Evolutionary conservation across 495 filamentous ascomycete genomes (phyloP), one percentile per base, ranked within the genome.

Genomic region (Podospora conica): DNA sequence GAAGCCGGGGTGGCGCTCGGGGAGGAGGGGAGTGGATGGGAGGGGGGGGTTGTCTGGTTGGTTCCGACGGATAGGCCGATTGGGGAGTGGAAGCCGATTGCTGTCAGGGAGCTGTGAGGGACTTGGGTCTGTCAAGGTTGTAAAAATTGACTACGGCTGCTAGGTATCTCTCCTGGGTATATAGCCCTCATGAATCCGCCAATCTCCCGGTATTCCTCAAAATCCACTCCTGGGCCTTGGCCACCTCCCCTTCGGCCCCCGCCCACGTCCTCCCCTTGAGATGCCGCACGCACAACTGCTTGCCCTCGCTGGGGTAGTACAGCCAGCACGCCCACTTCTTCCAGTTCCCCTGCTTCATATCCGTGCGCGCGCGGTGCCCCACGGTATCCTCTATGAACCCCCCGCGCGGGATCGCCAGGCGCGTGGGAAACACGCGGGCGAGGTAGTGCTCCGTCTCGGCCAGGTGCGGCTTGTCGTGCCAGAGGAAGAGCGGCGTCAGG

Each of bases 401-500:
- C 20, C 80, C 80, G 18, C 80, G 69, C 12, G 71, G 66, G 27
- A 82, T 73, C 10, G 78, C 73, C 29, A 76, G 65, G 27, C 80
- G 76, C 28, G 56, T 75, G 15, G 79, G 74, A 63, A 81, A 82
- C 40, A 82, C 70, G 1, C 72, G 77, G 15, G 69, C 64, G 2
- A 81, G 72, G 63, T 82, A 82, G 63, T 82, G 80, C 15, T 68
- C 67, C 58, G 75, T 80, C 22, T 74, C 74, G 15, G 78, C 80
- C 0, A 82, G 28, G 64, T 82, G 80, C 12, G 80, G 78, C 65
- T 82, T 82, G 67, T 82, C 80, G 66, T 81, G 78, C 80, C 80
- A 82, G 71, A 82, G 78, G 66, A 82, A 82, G 54, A 82, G 75
- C 0, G 80, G 80, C 18, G 80, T 82, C 7, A 82, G 71, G 3